Evolutionary conservation across 176 grass and related monocot species (phyloP).

Genomic region (Hyparrhenia diplandra): DNA sequence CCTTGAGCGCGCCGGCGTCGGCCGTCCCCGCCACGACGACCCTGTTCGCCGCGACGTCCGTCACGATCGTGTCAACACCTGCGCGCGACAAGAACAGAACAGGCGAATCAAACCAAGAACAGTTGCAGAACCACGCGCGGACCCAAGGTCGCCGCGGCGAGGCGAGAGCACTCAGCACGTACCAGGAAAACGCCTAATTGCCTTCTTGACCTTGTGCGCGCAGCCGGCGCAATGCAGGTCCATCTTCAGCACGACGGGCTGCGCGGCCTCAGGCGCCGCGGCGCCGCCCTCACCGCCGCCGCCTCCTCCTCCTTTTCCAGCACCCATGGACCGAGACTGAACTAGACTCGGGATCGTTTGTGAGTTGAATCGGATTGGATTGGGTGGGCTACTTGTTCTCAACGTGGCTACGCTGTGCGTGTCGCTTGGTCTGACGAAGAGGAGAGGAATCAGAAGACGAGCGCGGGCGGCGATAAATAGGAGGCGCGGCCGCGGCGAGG

Average conservation of each 20-base stretch:
- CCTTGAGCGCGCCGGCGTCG: conserved; percentile 52
- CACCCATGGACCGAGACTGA: conserved; percentile 10
- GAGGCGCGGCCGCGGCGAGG: background rate
- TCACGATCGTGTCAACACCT: conserved; percentile 41
- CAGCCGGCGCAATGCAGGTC: conserved; percentile 78
- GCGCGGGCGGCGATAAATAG: conserved; percentile 15
- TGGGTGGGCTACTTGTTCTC: background rate
- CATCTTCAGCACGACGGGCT: conserved; percentile 48
- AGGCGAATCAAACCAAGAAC: background rate
- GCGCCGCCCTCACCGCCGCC: background rate
- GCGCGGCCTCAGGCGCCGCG: background rate
- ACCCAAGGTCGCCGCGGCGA: background rate
- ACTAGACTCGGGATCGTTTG: background rate
- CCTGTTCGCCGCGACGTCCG: conserved; percentile 40
- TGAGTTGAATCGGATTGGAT: background rate
- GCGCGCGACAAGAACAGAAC: background rate
- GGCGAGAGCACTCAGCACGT: no score
- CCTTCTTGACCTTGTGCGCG: conserved; percentile 61
- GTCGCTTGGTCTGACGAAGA: background rate
- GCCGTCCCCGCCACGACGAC: conserved; percentile 45
- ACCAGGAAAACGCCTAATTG: conserved; percentile 47
- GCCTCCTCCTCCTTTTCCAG: conserved; percentile 6
- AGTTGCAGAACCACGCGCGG: background rate
- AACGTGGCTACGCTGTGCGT: background rate
- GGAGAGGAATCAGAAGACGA: background rate